Percentiles rank a stretch among this genome's conserved stretches.
phyloP scores from a whole-genome alignment of 768 basidiomycete species.

The Filobasidium floriforme region DNA sequence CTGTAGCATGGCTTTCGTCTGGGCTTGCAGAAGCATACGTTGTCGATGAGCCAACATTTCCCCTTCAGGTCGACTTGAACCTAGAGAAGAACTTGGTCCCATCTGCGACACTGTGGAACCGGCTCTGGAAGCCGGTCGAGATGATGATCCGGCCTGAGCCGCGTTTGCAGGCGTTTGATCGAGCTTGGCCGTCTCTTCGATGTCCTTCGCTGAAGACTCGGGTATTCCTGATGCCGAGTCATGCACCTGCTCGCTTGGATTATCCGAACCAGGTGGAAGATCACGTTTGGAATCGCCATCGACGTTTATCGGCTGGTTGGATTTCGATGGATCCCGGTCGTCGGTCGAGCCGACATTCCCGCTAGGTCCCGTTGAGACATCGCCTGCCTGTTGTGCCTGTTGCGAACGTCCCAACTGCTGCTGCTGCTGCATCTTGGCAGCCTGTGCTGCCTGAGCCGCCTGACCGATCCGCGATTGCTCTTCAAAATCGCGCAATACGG shows the following conservation, averaged over 20 bases:
- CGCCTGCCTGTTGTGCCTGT: background rate
- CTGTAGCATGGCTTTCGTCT: slow-evolving; percentile 1
- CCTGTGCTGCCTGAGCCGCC: background rate
- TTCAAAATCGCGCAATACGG: slow-evolving; percentile 1
- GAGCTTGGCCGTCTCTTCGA: too few relatives aligned
- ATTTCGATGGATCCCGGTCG: background rate
- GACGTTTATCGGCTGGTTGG: too few relatives aligned
- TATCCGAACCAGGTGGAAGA: too few relatives aligned
- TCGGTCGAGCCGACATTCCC: background rate
- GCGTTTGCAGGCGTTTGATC: too few relatives aligned
- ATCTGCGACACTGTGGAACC: background rate
- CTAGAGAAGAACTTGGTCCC: background rate
- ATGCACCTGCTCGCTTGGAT: too few relatives aligned
- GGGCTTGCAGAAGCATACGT: background rate
- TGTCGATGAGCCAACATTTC: background rate
- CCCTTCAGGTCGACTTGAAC: background rate
- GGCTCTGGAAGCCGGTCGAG: background rate
- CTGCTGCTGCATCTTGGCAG: background rate
- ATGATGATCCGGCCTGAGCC: too few relatives aligned
- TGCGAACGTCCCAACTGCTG: slow-evolving; percentile 1
- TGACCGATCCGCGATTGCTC: background rate
- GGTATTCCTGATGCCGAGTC: too few relatives aligned
- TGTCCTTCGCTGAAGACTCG: too few relatives aligned
- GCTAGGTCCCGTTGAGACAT: background rate
- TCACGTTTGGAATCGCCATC: too few relatives aligned